Evolutionary conservation across 805 yeast genomes (phyloP), one percentile per base, ranked within the genome.

Genomic region (Sugiyamaella mastotermitis): DNA sequence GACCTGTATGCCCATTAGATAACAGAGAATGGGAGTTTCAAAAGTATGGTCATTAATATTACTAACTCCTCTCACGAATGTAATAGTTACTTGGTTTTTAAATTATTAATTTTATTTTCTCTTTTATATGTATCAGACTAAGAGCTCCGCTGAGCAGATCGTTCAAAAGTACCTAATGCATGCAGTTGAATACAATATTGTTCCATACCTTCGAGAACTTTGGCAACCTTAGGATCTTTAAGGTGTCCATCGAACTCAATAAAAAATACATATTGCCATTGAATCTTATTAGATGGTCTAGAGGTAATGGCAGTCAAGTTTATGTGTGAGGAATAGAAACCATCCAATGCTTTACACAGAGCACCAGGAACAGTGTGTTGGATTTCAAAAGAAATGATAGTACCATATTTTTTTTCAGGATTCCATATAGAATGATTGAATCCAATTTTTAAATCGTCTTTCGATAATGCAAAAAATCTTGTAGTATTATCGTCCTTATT

Each of bases 1-100:
- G 98, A 65, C 85, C 88, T 45, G 95, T 87, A 16, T 92, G 99
- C 70, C 99, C 99, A 1, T 70, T 92, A 58, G 97, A 90, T 65
- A 88, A 83, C 62, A 79, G 83, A 52, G 94, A 84, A 40, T 90
- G 98, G 97, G 72, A 69, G 41, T 68, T 68, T 46, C 78, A 74
- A 49, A 82, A 82, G 62, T 80, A 82, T 57, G 94, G 94, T 27
- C 73, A 75, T 47, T 83, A 56, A 58, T 29, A 31, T 2, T 31
- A 27, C 6, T 22, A 28, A 11, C 10, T 16, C 10, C 30, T 11
- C 11, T 11, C n/a, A 9, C 31, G 27, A n/a, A 10, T 10, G 27
- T 11, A 9, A 28, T n/a, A n/a, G n/a, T n/a, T n/a, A n/a, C n/a
- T n/a, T n/a, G n/a, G n/a, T n/a, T 23, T 23, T 23, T 23, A 10